Evolutionary conservation across 805 yeast species (phyloP).

Genomic region (Ogataea polymorpha): DNA sequence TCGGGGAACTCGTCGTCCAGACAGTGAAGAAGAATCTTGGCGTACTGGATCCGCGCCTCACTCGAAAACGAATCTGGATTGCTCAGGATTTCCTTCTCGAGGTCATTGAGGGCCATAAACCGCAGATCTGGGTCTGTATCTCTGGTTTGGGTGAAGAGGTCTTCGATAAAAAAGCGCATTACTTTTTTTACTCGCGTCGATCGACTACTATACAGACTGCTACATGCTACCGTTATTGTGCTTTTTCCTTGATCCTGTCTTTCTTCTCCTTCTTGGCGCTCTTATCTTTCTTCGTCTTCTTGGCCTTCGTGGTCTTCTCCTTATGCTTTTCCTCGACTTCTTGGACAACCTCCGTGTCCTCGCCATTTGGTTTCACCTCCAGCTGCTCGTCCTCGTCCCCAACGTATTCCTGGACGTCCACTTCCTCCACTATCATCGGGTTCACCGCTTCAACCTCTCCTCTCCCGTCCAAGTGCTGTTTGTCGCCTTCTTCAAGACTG

Average conservation of each 20-base stretch:
- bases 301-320: conserved; percentile 13
- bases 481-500: conserved; percentile 3
- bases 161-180: conserved; percentile 28
- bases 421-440: conserved; percentile 39
- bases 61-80: conserved; percentile 38
- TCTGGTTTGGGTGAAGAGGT: conserved; percentile 42
- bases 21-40: conserved; percentile 25
- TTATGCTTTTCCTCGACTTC: neutral
- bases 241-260: conserved; percentile 10
- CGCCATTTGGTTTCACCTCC: conserved; percentile 7
- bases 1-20: conserved; percentile 64
- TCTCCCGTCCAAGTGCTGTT: conserved; percentile 2
- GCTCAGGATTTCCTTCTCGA: conserved; percentile 42
- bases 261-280: conserved; percentile 12
- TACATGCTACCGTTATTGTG: conserved; percentile 8
- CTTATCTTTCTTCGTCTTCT: conserved; percentile 11
- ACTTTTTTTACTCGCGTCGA: conserved; percentile 9
- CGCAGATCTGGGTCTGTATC: conserved; percentile 80
- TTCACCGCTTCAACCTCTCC: conserved; percentile 3
- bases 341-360: too few relatives aligned
- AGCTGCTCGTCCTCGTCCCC: conserved; percentile 29
- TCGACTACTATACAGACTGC: conserved; percentile 5
- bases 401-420: conserved; percentile 39
- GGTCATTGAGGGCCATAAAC: conserved; percentile 81
- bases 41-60: conserved; percentile 33